Percentiles rank a stretch among this genome's conserved stretches.
These are phyloP conservation scores for Artemisia annua DNA, from an alignment of 129 eudicot species.

Conservation along the genomic window DNA sequence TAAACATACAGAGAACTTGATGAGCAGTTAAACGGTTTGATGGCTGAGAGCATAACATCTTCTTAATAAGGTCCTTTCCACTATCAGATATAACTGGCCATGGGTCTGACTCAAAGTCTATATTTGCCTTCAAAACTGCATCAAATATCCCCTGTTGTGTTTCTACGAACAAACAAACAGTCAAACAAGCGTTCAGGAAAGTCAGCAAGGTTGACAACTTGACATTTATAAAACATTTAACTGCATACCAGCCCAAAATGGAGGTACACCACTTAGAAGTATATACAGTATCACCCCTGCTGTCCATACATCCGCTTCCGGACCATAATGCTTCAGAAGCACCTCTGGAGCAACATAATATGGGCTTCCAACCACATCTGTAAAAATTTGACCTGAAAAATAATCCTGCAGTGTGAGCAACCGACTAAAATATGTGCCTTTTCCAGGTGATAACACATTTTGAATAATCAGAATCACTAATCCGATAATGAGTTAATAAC, in stretches of 20 bases:
- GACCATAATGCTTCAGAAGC: conserved; percentile 83
- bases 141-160: conserved; percentile 97
- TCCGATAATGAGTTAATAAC: background rate
- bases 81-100: conserved; percentile 92
- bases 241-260: conserved; percentile 82
- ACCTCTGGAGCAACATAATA: conserved; percentile 98
- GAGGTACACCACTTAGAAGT: conserved; percentile 93
- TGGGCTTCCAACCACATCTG: conserved; percentile 95
- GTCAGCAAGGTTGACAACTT: background rate
- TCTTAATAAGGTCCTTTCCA: conserved; percentile 81
- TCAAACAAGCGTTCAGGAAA: background rate
- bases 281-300: conserved; percentile 91
- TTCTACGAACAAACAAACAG: conserved; percentile 44
- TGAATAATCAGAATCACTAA: background rate
- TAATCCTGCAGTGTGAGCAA: background rate
- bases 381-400: conserved; percentile 72
- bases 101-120: conserved; percentile 93
- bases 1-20: conserved; percentile 78
- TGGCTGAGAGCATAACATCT: conserved; percentile 79
- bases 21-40: conserved; percentile 85
- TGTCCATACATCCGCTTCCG: conserved; percentile 95
- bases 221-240: background rate
- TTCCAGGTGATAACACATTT: background rate
- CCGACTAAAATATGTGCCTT: background rate
- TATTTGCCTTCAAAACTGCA: conserved; percentile 84